phyloP scores from a whole-genome alignment of 768 basidiomycete genomes.

The Pisolithus microcarpus region DNA sequence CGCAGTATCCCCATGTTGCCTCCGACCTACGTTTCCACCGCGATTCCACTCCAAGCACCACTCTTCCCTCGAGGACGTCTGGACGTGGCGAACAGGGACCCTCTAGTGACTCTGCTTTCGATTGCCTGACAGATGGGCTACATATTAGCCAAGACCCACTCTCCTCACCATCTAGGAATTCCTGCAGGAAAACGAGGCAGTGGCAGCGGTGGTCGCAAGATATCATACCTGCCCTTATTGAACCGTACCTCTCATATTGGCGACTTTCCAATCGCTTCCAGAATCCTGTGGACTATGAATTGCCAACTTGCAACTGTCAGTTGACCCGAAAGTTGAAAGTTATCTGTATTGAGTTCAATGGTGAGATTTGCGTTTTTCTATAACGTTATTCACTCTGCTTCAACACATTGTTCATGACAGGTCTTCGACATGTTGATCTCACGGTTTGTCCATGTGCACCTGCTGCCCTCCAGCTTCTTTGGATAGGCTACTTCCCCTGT shows the following conservation, averaged over 20 bases:
- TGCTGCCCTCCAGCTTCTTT: constrained; percentile 19
- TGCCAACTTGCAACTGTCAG: not conserved
- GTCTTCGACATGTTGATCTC: not conserved
- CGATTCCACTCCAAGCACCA: too few species aligned
- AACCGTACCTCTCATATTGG: constrained; percentile 1
- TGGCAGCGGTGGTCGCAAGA: constrained; percentile 4
- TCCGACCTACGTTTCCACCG: too few species aligned
- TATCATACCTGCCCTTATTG: constrained; percentile 5
- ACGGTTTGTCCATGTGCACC: constrained; percentile 1
- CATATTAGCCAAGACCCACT: too few species aligned
- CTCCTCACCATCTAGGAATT: too few species aligned
- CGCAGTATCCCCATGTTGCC: too few species aligned
- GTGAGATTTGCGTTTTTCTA: constrained; percentile 1
- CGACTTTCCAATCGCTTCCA: not conserved
- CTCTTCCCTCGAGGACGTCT: too few species aligned
- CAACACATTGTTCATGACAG: not conserved
- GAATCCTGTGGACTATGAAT: not conserved
- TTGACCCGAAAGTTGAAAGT: not conserved
- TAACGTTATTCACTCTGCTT: not conserved
- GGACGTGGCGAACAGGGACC: too few species aligned
- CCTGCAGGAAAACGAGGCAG: constrained; percentile 1
- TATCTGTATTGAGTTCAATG: not conserved
- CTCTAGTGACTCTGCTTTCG: too few species aligned
- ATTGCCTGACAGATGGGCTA: too few species aligned
- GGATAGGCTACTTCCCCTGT: constrained; percentile 21